Evolutionary conservation across 163 green algal genomes (phyloP).

Genomic region (Prototheca wickerhamii): DNA sequence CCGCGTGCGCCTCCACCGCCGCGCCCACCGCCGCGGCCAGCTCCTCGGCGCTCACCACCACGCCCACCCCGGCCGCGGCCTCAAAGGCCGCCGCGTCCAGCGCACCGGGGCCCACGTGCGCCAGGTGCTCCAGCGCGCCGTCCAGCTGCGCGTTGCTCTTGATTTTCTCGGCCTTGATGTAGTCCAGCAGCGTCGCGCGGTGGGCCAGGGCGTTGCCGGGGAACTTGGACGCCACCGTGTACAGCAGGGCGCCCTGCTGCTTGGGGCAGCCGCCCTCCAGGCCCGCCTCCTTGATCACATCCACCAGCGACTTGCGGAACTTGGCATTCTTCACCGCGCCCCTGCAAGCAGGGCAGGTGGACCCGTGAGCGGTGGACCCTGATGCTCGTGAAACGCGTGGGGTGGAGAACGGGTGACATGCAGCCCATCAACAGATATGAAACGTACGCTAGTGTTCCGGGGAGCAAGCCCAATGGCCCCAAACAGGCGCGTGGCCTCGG

Average conservation of each 20-base stretch:
- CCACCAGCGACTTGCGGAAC: conserved; percentile 54
- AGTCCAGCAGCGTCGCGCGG: conserved; percentile 55
- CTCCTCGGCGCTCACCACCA: conserved; percentile 64
- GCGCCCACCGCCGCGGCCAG: conserved; percentile 49
- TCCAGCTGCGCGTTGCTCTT: conserved; percentile 78
- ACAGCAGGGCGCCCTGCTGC: conserved; percentile 65
- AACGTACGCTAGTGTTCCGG: conserved; percentile 59
- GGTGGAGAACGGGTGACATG: no score
- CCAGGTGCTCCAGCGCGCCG: conserved; percentile 69
- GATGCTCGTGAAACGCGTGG: not conserved
- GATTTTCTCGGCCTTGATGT: conserved; percentile 67
- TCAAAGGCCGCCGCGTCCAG: conserved; percentile 53
- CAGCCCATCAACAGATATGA: not conserved
- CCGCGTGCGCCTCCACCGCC: conserved; percentile 42
- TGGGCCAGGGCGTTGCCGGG: conserved; percentile 73
- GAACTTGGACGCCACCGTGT: conserved; percentile 72
- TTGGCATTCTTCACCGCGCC: conserved; percentile 73
- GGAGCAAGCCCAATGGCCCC: conserved; percentile 53
- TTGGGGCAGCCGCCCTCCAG: conserved; percentile 62
- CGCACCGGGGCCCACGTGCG: conserved; percentile 35
- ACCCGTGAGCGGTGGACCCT: no score
- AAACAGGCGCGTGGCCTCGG: conserved; percentile 43
- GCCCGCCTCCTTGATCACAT: conserved; percentile 69
- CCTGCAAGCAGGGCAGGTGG: conserved; percentile 32
- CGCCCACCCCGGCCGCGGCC: conserved; percentile 64